phyloP scores from a whole-genome alignment of 768 basidiomycete species.

The Porpolomopsis calyptriformis region DNA sequence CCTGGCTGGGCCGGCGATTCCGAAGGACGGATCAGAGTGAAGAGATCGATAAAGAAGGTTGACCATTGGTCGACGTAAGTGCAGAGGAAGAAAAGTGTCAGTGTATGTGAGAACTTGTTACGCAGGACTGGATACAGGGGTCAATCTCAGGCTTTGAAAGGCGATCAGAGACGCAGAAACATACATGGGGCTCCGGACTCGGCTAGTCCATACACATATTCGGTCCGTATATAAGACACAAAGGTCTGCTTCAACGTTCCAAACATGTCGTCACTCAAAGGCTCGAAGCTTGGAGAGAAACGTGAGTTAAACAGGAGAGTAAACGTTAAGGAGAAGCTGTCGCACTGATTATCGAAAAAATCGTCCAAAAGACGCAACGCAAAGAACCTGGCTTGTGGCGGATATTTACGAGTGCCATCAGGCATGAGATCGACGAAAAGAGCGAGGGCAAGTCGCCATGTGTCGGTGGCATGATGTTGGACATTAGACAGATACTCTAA shows the following conservation, averaged over 20 bases:
- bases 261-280: slow-evolving; percentile 60
- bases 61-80: slow-evolving; percentile 83
- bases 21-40: slow-evolving; percentile 57
- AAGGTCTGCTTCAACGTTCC: slow-evolving; percentile 65
- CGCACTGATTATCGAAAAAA: slow-evolving; percentile 75
- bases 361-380: slow-evolving; percentile 73
- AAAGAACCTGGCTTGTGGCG: slow-evolving; percentile 67
- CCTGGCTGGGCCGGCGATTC: slow-evolving; percentile 45
- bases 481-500: slow-evolving; percentile 71
- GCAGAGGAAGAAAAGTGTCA: slow-evolving; percentile 81
- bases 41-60: slow-evolving; percentile 69
- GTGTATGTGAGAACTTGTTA: slow-evolving; percentile 90
- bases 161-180: slow-evolving; percentile 22
- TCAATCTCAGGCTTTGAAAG: slow-evolving; percentile 10
- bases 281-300: slow-evolving; percentile 42
- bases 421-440: slow-evolving; percentile 56
- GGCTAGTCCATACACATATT: slow-evolving; percentile 78
- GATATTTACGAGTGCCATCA: slow-evolving; percentile 57
- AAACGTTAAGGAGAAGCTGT: slow-evolving; percentile 2
- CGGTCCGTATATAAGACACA: slow-evolving; percentile 73
- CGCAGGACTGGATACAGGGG: slow-evolving; percentile 53
- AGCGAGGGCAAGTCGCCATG: slow-evolving; percentile 73
- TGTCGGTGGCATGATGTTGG: slow-evolving; percentile 61
- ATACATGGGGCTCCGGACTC: slow-evolving; percentile 75
- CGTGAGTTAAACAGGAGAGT: slow-evolving; percentile 4